Evolutionary conservation across 164 flowering plant species (phyloP).

Genomic region (Magnolia sinica): DNA sequence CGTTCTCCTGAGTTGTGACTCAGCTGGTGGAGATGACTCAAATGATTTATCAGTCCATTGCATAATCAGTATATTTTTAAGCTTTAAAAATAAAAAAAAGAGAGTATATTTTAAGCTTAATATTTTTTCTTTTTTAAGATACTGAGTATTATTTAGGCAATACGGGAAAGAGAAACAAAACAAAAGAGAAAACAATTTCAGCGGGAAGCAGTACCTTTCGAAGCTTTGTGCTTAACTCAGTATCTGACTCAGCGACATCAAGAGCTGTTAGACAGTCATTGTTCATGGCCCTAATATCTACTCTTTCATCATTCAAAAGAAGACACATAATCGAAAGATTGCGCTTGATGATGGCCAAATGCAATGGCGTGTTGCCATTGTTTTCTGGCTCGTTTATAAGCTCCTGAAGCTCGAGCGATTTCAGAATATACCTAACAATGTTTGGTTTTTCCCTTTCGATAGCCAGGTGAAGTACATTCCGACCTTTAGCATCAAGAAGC

Average conservation of each 20-base stretch:
- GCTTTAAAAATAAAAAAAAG: too few relatives aligned
- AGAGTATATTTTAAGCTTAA: too few relatives aligned
- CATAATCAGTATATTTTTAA: too few relatives aligned
- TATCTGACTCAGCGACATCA: slow-evolving; percentile 2
- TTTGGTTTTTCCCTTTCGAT: neutral
- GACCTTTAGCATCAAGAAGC: neutral
- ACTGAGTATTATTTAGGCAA: too few relatives aligned
- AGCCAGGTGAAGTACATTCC: slow-evolving; percentile 13
- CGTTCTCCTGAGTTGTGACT: too few relatives aligned
- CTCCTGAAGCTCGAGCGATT: neutral
- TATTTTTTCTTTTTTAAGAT: too few relatives aligned
- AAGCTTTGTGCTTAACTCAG: neutral
- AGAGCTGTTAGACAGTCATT: slow-evolving; percentile 4
- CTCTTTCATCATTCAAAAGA: neutral
- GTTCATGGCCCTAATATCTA: slow-evolving; percentile 1
- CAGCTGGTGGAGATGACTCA: too few relatives aligned
- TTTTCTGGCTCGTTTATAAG: slow-evolving; percentile 6
- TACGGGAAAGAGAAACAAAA: too few relatives aligned
- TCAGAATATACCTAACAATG: neutral
- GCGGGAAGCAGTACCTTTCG: slow-evolving; percentile 3
- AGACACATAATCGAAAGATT: neutral
- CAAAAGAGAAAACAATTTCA: too few relatives aligned
- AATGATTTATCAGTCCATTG: too few relatives aligned
- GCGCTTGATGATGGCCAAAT: slow-evolving; percentile 2
- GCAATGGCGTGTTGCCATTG: slow-evolving; percentile 11